These are phyloP conservation scores for Aureobasidium sp. DNA, from an alignment of 2,329 filamentous ascomycete species.

Conservation along the genomic window DNA sequence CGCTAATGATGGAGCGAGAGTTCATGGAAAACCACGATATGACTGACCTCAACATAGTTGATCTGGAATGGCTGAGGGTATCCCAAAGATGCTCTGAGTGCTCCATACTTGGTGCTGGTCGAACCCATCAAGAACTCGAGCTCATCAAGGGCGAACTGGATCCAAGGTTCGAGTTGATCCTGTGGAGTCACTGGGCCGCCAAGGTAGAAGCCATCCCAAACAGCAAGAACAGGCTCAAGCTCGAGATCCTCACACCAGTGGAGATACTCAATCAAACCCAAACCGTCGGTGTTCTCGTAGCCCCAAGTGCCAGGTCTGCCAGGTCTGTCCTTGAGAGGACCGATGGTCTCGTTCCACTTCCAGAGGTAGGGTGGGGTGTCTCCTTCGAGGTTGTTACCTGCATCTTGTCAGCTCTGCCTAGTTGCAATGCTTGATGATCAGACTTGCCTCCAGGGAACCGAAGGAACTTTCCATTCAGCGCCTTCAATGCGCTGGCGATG, in stretches of 20 bases:
- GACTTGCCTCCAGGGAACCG: slow-evolving; percentile 57
- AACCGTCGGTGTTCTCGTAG: slow-evolving; percentile 56
- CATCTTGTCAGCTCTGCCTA: background rate
- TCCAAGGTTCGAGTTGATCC: slow-evolving; percentile 47
- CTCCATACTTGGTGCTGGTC: slow-evolving; percentile 49
- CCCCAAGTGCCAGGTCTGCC: slow-evolving; percentile 51
- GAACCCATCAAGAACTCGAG: slow-evolving; percentile 57
- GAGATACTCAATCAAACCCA: slow-evolving; percentile 55
- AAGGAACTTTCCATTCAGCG: slow-evolving; percentile 50
- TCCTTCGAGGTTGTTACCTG: slow-evolving; percentile 40
- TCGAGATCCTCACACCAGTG: slow-evolving; percentile 50
- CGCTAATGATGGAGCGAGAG: background rate
- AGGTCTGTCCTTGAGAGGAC: slow-evolving; percentile 46
- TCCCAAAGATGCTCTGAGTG: slow-evolving; percentile 51
- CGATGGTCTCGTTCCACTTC: slow-evolving; percentile 48
- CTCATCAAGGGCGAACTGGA: slow-evolving; percentile 56
- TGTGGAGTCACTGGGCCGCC: slow-evolving; percentile 43
- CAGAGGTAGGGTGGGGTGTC: slow-evolving; percentile 36
- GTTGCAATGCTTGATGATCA: background rate
- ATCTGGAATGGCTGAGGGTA: slow-evolving; percentile 56
- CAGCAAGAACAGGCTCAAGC: slow-evolving; percentile 50
- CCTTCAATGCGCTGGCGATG: slow-evolving; percentile 47
- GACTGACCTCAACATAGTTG: slow-evolving; percentile 48
- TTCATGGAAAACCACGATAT: background rate
- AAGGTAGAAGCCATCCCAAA: slow-evolving; percentile 53